Base-by-base conservation (phyloP, 2,329 filamentous ascomycete species). In the Nemania sp. region DNA sequence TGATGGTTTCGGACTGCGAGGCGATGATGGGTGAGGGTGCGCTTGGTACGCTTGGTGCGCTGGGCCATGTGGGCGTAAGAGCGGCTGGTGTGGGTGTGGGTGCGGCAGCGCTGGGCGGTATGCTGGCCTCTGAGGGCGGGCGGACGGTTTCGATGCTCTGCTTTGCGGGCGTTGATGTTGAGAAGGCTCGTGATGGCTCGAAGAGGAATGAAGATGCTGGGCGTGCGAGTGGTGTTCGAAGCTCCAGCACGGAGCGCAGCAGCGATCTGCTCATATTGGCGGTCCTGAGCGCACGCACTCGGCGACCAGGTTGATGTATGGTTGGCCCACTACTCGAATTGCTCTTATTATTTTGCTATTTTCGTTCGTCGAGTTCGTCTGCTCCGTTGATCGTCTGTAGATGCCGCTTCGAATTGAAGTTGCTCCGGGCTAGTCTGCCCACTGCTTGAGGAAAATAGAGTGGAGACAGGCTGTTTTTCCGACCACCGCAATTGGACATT, bases 171-270 rank as follows among this genome's bases (percentile, higher is more conserved):
- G 46, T 68, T 24, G 69, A 63, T 26, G 69, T 64, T 37, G 56
- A 49, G 9, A 64, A 58, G 19, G 78, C 75, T 58, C 76, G 74
- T 69, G 75, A 75, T 34, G 81, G 78, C 48, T n/a, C n/a, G n/a
- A 82, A 73, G 51, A 81, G 74, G 67, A 80, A 78, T 15, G 75
- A 72, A 8, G 79, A 78, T 30, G 80, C 78, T 6, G 83, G 71
- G 15, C 70, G 70, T 15, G 70, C 66, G 37, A 70, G 62, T 44
- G 77, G 71, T 50, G 75, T 72, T 63, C 80, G 77, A 47, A 85
- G 77, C 76, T 86, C 84, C 72, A 84, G 70, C 41, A 84, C 73
- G 72, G 83, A 86, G 75, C 82, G 81, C 63, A 86, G 77, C 58
- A 89, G 73, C 60, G 81, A 77, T 68, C 83, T 78, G 69, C 79